These are phyloP conservation scores for Trichoderma aggressivum DNA, from an alignment of 2,329 filamentous ascomycete species.

Conservation along the genomic window DNA sequence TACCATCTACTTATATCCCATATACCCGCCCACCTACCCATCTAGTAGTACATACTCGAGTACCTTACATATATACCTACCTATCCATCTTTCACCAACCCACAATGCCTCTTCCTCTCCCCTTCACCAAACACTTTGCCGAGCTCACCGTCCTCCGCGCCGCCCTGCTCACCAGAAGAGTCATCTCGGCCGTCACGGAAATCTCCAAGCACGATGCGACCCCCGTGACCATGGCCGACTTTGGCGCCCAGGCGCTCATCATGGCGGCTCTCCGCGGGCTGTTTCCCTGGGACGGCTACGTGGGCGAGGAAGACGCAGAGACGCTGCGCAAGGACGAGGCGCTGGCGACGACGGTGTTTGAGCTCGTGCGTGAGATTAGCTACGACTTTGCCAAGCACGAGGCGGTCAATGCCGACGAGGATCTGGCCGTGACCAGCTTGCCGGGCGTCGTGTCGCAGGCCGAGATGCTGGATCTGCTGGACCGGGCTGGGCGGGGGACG, in stretches of 20 bases:
- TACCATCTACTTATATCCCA: background rate
- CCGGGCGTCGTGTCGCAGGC: constrained; percentile 43
- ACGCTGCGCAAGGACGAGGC: constrained; percentile 46
- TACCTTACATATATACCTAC: background rate
- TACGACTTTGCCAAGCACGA: constrained; percentile 18
- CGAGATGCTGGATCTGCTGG: constrained; percentile 60
- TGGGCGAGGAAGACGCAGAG: constrained; percentile 59
- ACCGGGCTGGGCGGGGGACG: constrained; percentile 48
- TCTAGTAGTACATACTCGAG: background rate
- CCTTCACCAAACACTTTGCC: constrained; percentile 28
- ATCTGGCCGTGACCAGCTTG: constrained; percentile 26
- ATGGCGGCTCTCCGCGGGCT: constrained; percentile 52
- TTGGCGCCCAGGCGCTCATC: constrained; percentile 60
- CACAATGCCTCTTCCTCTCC: background rate
- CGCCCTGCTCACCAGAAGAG: constrained; percentile 53
- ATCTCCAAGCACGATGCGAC: constrained; percentile 56
- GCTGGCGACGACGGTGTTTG: constrained; percentile 53
- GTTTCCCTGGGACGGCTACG: constrained; percentile 55
- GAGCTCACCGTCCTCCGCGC: constrained; percentile 52
- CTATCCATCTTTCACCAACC: background rate
- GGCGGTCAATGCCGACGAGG: constrained; percentile 16
- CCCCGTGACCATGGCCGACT: constrained; percentile 62
- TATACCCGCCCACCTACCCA: background rate
- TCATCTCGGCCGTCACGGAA: constrained; percentile 42
- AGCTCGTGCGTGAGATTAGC: constrained; percentile 42